Evolutionary conservation across 495 filamentous ascomycete species (phyloP).

Genomic region (Tetracladium marchalianum): DNA sequence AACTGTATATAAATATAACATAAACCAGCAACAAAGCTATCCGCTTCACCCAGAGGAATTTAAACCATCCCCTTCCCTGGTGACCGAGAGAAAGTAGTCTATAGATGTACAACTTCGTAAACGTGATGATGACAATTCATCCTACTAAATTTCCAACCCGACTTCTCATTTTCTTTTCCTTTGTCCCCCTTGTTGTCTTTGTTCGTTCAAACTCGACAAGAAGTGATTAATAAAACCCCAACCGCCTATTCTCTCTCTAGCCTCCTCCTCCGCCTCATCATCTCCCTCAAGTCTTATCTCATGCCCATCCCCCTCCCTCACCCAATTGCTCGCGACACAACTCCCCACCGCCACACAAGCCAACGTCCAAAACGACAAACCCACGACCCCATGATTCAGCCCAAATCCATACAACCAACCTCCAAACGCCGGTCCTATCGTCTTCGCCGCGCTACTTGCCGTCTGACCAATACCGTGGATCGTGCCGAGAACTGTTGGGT

Average conservation of each 20-base stretch:
- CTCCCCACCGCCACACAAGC: slow-evolving; percentile 53
- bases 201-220: too few species aligned
- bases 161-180: too few species aligned
- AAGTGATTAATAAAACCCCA: background rate
- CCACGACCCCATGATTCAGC: slow-evolving; percentile 58
- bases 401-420: slow-evolving; percentile 66
- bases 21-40: too few species aligned
- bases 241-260: slow-evolving; percentile 10
- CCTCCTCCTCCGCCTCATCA: slow-evolving; percentile 36
- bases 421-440: slow-evolving; percentile 63
- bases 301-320: slow-evolving; percentile 65
- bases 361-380: slow-evolving; percentile 69
- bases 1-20: too few species aligned
- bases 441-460: slow-evolving; percentile 58
- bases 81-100: too few species aligned
- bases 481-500: slow-evolving; percentile 70
- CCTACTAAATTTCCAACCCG: too few species aligned
- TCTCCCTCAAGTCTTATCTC: slow-evolving; percentile 61
- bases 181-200: too few species aligned
- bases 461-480: slow-evolving; percentile 76
- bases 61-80: too few species aligned
- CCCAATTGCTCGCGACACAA: slow-evolving; percentile 50
- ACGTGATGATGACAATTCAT: too few species aligned
- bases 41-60: too few species aligned
- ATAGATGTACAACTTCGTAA: too few species aligned